Percentiles rank a stretch among this genome's conserved stretches.
Conservation (phyloP, 1,284 basidiomycete species). For the Megacollybia platyphylla region DNA sequence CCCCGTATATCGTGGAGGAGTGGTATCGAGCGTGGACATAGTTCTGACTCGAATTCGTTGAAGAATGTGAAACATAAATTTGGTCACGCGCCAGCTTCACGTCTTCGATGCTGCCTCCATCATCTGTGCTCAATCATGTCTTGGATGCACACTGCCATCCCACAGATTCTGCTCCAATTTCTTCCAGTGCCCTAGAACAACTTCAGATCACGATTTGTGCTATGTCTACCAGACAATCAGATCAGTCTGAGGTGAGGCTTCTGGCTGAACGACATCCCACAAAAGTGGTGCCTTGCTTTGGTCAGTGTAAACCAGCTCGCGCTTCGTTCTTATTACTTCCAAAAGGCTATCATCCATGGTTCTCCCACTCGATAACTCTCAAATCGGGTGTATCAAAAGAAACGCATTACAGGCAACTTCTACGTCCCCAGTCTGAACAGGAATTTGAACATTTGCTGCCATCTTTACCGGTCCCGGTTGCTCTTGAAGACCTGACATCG, state of each 20-base stretch:
- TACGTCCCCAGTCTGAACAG: slow-evolving; percentile 26
- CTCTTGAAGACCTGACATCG: slow-evolving; percentile 35
- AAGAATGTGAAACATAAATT: slow-evolving; percentile 2
- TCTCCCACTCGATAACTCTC: slow-evolving; percentile 55
- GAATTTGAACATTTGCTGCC: slow-evolving; percentile 39
- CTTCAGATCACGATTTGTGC: slow-evolving; percentile 57
- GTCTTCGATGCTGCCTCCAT: slow-evolving; percentile 12
- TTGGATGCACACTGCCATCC: slow-evolving; percentile 77
- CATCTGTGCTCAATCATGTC: slow-evolving; percentile 45
- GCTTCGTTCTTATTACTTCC: slow-evolving; percentile 6
- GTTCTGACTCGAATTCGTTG: slow-evolving; percentile 1
- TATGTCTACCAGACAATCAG: slow-evolving; percentile 53
- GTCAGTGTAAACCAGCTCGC: slow-evolving; percentile 24
- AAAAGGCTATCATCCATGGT: slow-evolving; percentile 81
- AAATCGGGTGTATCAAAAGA: slow-evolving; percentile 30
- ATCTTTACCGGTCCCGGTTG: slow-evolving; percentile 48
- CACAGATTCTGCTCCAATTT: slow-evolving; percentile 43
- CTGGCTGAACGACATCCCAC: slow-evolving; percentile 45
- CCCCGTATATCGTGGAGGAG: slow-evolving; percentile 36
- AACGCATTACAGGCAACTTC: slow-evolving; percentile 54
- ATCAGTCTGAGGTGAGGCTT: slow-evolving; percentile 52
- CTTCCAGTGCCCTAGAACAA: slow-evolving; percentile 28
- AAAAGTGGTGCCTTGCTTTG: slow-evolving; percentile 67
- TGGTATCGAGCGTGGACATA: slow-evolving; percentile 33
- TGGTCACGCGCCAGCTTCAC: no score